These are phyloP conservation scores for Poa annua DNA, from an alignment of 176 grass and related monocot species.

Conservation along the genomic window DNA sequence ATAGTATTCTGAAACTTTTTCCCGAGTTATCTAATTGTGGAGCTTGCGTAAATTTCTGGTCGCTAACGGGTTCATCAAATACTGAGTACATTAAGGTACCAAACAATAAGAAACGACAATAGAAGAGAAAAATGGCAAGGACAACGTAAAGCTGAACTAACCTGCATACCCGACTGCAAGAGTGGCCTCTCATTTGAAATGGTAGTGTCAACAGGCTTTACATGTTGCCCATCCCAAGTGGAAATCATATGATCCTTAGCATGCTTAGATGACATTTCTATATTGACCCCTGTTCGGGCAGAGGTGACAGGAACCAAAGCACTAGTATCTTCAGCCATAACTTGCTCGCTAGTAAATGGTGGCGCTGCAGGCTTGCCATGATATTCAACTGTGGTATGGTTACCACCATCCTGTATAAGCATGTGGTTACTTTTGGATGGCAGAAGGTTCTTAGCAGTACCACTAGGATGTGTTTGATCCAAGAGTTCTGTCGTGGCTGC, in stretches of 20 bases:
- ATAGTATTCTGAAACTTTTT: constrained; percentile 16
- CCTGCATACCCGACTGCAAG: constrained; percentile 48
- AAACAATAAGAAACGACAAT: constrained; percentile 6
- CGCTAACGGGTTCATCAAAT: too few relatives aligned
- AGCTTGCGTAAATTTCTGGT: neutral
- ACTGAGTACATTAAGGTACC: neutral
- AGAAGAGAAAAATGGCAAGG: constrained; percentile 5
- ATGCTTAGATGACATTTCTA: constrained; percentile 36
- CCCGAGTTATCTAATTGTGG: neutral
- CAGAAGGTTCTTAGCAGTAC: constrained; percentile 35
- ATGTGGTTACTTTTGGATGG: constrained; percentile 35
- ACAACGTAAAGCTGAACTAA: constrained; percentile 32
- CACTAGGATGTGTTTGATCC: constrained; percentile 28
- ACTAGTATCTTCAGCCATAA: constrained; percentile 39
- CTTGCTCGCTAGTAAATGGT: constrained; percentile 39
- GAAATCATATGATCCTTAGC: constrained; percentile 18
- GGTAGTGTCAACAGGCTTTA: constrained; percentile 39
- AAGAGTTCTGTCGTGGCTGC: constrained; percentile 25
- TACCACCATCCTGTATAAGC: constrained; percentile 33
- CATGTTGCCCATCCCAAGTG: constrained; percentile 25
- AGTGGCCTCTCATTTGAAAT: constrained; percentile 42
- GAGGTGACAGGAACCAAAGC: constrained; percentile 36
- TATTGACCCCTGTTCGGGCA: constrained; percentile 13
- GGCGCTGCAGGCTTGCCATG: constrained; percentile 30
- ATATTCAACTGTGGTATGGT: constrained; percentile 34